A percentile compares a stretch with the other conserved stretches of the same genome.
phyloP scores from a whole-genome alignment of 2,329 filamentous ascomycete species.

The Trichoderma gracile region DNA sequence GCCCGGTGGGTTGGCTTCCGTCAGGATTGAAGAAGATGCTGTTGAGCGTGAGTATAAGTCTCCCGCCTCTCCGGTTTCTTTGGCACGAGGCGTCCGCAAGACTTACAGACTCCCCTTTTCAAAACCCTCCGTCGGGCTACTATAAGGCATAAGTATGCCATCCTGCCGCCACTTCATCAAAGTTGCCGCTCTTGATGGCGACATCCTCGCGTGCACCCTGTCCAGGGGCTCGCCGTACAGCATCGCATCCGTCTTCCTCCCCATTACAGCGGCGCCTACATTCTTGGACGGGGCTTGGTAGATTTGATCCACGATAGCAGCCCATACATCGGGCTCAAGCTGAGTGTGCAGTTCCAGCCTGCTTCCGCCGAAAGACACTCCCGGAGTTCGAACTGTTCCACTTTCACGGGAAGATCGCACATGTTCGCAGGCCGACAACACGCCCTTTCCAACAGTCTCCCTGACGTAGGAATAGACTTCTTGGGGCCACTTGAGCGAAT shows the following conservation, averaged over 20 bases:
- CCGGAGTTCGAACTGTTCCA: no score
- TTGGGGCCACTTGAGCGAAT: constrained; percentile 30
- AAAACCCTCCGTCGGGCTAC: constrained; percentile 28
- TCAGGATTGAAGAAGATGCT: constrained; percentile 29
- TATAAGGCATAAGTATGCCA: constrained; percentile 33
- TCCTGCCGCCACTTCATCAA: constrained; percentile 30
- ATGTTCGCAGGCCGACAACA: no score
- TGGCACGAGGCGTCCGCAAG: no score
- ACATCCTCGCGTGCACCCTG: constrained; percentile 27
- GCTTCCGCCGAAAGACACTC: no score
- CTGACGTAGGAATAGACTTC: neutral
- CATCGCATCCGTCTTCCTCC: constrained; percentile 23
- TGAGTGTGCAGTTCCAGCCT: no score
- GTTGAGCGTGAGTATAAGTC: neutral
- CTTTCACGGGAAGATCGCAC: no score
- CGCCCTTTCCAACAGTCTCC: neutral
- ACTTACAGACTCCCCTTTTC: constrained; percentile 32
- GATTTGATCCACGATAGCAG: no score
- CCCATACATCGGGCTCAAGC: no score
- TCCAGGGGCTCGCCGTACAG: constrained; percentile 20
- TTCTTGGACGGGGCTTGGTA: neutral
- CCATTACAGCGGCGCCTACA: neutral
- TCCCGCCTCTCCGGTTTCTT: neutral
- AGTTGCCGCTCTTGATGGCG: constrained; percentile 26
- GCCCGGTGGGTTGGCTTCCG: neutral